Evolutionary conservation across 2,329 filamentous ascomycete species (phyloP), one percentile per base, ranked within the genome.

Genomic region (Parastagonospora nodorum): DNA sequence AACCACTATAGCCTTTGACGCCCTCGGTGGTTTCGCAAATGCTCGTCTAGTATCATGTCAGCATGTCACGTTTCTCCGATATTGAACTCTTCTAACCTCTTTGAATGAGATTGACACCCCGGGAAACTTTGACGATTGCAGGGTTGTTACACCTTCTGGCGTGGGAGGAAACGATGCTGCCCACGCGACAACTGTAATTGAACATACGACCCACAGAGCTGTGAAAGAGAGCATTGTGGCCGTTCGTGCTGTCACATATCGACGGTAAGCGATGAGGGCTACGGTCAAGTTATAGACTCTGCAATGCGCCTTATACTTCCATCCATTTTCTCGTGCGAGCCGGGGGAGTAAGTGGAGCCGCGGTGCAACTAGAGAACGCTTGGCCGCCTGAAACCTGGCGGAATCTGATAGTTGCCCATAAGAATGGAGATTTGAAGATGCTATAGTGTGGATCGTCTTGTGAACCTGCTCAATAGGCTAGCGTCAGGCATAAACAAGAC

Each of bases 1-100:
- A 85, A 19, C 83, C 83, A 2, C 79, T 77, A 66, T 84, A 87
- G 15, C 77, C 78, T 55, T 76, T 80, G 48, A 84, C 80, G 12
- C 77, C 76, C 2, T 75, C 73, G 0, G 78, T 83, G 3, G 80
- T 82, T 67, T 84, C 82, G 64, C 82, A 84, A 19, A 84, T 77
- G n/a, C 42, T 48, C 5, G 52, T 61, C 58, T 61, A n/a, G 6
- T 2, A 11, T 35, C 9, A 9, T 19, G 30, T 57, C 11, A 58
- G 52, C 16, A 42, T n/a, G 7, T 19, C 8, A 11, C 12, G 5
- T 3, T 39, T 6, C 2, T n/a, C 12, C 2, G 3, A 28, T 12
- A 8, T 14, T 12, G 2, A 19, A 33, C 15, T n/a, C 2, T 11
- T 50, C 51, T 57, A 5, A 72, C 73, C 53, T 75, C 67, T 56